Percentiles rank a stretch among this genome's conserved stretches.
Evolutionary conservation across 352 stramenopile genomes (phyloP).

Genomic region (Phytophthora aleatoria): DNA sequence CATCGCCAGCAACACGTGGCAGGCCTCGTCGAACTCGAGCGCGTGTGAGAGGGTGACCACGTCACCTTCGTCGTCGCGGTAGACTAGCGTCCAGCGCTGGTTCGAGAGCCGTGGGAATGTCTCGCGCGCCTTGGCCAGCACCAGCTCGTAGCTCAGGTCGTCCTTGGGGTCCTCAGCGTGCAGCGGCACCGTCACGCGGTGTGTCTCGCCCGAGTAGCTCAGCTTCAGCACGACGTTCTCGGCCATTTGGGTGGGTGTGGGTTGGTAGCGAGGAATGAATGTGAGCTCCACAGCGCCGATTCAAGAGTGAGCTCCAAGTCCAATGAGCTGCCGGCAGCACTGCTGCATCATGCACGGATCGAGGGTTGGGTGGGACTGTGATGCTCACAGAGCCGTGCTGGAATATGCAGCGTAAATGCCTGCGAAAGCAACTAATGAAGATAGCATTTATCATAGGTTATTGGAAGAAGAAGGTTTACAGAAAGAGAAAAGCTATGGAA

Average conservation of each 20-base stretch:
- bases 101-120: conserved; percentile 36
- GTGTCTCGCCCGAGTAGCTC: conserved; percentile 53
- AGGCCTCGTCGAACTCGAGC: conserved; percentile 62
- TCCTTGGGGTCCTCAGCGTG: conserved; percentile 16
- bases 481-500: neutral
- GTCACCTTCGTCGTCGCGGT: conserved; percentile 75
- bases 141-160: conserved; percentile 47
- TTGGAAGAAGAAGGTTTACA: neutral
- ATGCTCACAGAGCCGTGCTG: conserved; percentile 14
- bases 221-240: conserved; percentile 59
- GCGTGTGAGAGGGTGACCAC: conserved; percentile 60
- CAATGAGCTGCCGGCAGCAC: neutral
- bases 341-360: conserved; percentile 10
- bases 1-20: conserved; percentile 49
- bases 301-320: conserved; percentile 27
- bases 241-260: conserved; percentile 3
- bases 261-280: conserved; percentile 14
- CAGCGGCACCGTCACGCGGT: conserved; percentile 43
- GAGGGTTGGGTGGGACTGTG: conserved; percentile 27
- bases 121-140: conserved; percentile 46
- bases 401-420: conserved; percentile 8
- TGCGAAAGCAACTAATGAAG: neutral
- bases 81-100: conserved; percentile 56
- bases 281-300: conserved; percentile 18
- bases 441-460: conserved; percentile 6